These are phyloP conservation scores for Conticribra guillardii DNA, from an alignment of 108 stramenopile genomes.

Conservation along the genomic window DNA sequence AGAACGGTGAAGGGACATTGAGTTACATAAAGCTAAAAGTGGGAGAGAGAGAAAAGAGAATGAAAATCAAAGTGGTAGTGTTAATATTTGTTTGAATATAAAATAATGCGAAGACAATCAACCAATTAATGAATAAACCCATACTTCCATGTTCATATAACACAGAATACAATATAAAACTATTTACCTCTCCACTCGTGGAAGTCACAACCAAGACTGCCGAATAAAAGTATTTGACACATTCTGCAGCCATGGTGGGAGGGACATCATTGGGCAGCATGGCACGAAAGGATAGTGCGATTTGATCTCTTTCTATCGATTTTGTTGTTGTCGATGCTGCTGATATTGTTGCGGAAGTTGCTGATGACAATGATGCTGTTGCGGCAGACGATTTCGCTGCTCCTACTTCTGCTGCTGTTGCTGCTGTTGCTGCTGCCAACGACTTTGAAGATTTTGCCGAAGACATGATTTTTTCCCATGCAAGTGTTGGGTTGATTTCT, in stretches of 20 bases:
- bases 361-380: background rate
- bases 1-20: slow-evolving; percentile 37
- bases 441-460: too few species aligned
- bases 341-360: background rate
- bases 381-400: background rate
- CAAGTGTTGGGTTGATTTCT: too few species aligned
- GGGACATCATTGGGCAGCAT: slow-evolving; percentile 42
- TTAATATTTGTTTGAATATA: background rate
- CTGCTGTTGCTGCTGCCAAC: too few species aligned
- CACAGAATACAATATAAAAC: slow-evolving; percentile 1
- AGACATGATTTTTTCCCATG: too few species aligned
- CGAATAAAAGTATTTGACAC: slow-evolving; percentile 51
- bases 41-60: background rate
- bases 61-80: background rate
- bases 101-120: background rate
- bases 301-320: slow-evolving; percentile 9
- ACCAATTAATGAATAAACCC: background rate
- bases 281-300: slow-evolving; percentile 41
- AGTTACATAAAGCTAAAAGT: slow-evolving; percentile 10
- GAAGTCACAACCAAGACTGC: slow-evolving; percentile 50
- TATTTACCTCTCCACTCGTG: slow-evolving; percentile 17
- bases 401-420: background rate
- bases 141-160: background rate
- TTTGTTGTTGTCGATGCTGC: background rate
- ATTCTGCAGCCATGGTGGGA: slow-evolving; percentile 39